Base-by-base conservation (phyloP, 225 moss, liverwort and hornwort species). In the Marchantia paleacea region DNA sequence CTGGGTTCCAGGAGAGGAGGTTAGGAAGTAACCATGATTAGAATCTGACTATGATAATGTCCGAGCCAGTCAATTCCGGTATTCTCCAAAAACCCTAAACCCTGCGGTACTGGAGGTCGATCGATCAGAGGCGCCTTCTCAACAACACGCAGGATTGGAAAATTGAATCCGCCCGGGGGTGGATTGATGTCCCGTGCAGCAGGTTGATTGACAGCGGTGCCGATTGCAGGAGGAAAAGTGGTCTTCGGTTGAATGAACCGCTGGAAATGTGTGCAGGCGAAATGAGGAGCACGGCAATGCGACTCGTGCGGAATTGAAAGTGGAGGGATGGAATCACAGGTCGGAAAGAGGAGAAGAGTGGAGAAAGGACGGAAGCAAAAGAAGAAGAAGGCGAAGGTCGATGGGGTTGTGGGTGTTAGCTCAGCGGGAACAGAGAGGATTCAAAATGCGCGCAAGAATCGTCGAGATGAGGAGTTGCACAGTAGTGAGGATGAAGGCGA, bases 381-480 rank as follows among this genome's bases (percentile, higher is more conserved):
- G 13, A 75, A 76, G 49, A 81, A 69, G 62, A 78, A 73, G 19
- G 78, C 52, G 39, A 78, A 78, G 51, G 25, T 51, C 8, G 67
- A 78, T 16, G 79, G 57, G 29, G 65, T 48, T 13, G 77, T 55
- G 47, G 25, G 19, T 20, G 77, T 52, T 12, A 72, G 72, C 57
- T 52, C 72, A 10, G 76, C 69, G n/a, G 30, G 25, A 51, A 55
- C 62, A 30, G 69, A 47, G 62, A 87, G 60, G 55, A 50, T 26
- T 49, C 54, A 55, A 25, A 55, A 26, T 24, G 30, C 10, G 10
- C 78, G 52, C 31, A 84, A 75, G 60, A 88, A 83, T 77, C 89
- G 88, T 47, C 85, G 81, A 70, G 96, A 93, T 62, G 96, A 97
- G 87, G 96, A 94, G 85, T 69, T 94, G 54, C 52, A 81, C 19